phyloP scores from a whole-genome alignment of 306 rosid species.

The Gastrolobium bilobum region DNA sequence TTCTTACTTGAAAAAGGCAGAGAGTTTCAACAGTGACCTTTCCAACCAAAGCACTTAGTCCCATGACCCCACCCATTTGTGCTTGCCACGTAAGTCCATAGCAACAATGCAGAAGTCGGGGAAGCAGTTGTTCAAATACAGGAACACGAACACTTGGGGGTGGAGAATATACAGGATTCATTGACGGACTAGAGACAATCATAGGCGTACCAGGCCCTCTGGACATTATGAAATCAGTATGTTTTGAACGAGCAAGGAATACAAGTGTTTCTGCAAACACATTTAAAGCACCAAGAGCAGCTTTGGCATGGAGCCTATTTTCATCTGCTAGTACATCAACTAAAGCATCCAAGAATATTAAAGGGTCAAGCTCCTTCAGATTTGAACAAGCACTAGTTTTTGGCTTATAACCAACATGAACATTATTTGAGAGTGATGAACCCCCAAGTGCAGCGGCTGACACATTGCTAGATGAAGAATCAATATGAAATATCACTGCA shows the following conservation, averaged over 20 bases:
- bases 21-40: constrained; percentile 97
- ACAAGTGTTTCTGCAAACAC: constrained; percentile 95
- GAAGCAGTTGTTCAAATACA: constrained; percentile 92
- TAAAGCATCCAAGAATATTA: constrained; percentile 94
- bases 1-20: constrained; percentile 87
- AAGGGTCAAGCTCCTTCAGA: constrained; percentile 95
- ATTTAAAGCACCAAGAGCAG: constrained; percentile 91
- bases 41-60: constrained; percentile 98
- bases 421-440: constrained; percentile 68
- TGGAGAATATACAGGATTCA: constrained; percentile 97
- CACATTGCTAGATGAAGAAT: constrained; percentile 66
- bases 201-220: constrained; percentile 98
- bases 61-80: constrained; percentile 98
- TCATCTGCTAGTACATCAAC: constrained; percentile 98
- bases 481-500: constrained; percentile 88
- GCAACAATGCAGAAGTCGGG: constrained; percentile 98
- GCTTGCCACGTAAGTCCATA: constrained; percentile 98
- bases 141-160: constrained; percentile 98
- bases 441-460: constrained; percentile 70
- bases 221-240: constrained; percentile 84
- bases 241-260: constrained; percentile 93
- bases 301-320: constrained; percentile 92
- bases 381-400: constrained; percentile 76
- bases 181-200: constrained; percentile 98
- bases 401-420: constrained; percentile 66